phyloP scores from a whole-genome alignment of 2,329 filamentous ascomycete species.

The Pezicula carpinea region DNA sequence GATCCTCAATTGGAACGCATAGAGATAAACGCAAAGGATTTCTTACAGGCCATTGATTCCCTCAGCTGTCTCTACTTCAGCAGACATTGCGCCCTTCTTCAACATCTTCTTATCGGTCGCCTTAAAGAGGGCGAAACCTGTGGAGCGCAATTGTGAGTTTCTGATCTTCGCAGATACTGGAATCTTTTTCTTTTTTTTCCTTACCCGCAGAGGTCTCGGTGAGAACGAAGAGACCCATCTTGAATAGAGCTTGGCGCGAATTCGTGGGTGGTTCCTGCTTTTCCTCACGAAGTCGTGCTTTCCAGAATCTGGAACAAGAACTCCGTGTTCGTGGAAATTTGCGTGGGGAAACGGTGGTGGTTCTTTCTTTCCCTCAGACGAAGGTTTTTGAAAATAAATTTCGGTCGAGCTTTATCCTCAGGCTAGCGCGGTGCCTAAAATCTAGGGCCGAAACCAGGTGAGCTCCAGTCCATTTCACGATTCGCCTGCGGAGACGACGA shows the following conservation, averaged over 20 bases:
- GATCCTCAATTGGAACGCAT: constrained; percentile 14
- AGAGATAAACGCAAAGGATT: constrained; percentile 19
- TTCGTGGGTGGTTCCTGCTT: background rate
- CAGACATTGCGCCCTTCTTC: constrained; percentile 75
- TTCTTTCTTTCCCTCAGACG: too few species aligned
- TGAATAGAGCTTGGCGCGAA: constrained; percentile 28
- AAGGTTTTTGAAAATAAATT: too few species aligned
- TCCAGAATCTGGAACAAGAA: background rate
- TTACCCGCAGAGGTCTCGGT: constrained; percentile 83
- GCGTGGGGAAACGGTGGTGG: too few species aligned
- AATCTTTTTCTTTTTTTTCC: constrained; percentile 26
- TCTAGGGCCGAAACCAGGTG: background rate
- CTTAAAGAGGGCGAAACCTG: constrained; percentile 95
- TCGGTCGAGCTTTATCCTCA: too few species aligned
- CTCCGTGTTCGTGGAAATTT: too few species aligned
- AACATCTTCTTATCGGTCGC: constrained; percentile 97
- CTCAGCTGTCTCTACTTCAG: constrained; percentile 74
- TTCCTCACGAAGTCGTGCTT: background rate
- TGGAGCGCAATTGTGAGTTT: constrained; percentile 25
- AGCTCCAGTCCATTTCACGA: background rate
- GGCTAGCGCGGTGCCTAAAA: background rate
- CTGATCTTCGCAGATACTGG: background rate
- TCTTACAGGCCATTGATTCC: constrained; percentile 80
- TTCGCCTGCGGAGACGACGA: background rate
- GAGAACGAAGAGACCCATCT: constrained; percentile 87